Base-by-base conservation (phyloP, 2,329 filamentous ascomycete genomes). In the Neofusicoccum umdonicola region DNA sequence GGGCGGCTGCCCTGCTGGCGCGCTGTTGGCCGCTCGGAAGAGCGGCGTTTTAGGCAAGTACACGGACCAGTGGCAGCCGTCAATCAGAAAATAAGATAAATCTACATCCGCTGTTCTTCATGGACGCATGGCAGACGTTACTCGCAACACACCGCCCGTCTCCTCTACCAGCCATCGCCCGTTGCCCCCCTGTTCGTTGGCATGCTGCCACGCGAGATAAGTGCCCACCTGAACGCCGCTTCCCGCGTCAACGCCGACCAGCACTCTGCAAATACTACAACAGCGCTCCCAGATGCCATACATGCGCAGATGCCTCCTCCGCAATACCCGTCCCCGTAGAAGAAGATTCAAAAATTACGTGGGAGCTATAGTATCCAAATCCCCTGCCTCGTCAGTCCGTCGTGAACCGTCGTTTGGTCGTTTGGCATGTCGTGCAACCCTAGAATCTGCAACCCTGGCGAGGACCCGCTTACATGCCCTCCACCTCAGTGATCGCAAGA, bases 401-500 rank as follows among this genome's bases (percentile, higher is more conserved):
- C 44, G 45, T 50, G 17, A 31, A 57, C 37, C 35, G 37, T 57
- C 52, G 35, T 57, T 42, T 57, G 56, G 22, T 57, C 52, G 35
- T 57, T 42, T 57, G 56, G 22, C 34, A 19, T 58, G 27, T 58
- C 56, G 31, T 58, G 42, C 42, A 19, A 35, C 56, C 27, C 42
- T 19, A 7, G 31, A 15, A 35, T 11, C 15, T 15, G 15, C 22
- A 52, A 17, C 15, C 45, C 37, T 39, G 13, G 11, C 9, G 37
- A 39, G 8, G 4, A 15, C 13, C 22, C 51, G 15, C 15, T 42
- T 66, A 67, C 47, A 69, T 57, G 42, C 68, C 68, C 11, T 72
- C 77, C 71, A 87, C 85, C 63, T 84, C 84, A 57, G 81, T 83
- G 65, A 84, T 84, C 5, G 78, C 76, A 13, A 86, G 74, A 50